A percentile compares a stretch with the other conserved stretches of the same genome.
Evolutionary conservation across 2,329 filamentous ascomycete species (phyloP).

Genomic region (Drechslerella stenobrocha): DNA sequence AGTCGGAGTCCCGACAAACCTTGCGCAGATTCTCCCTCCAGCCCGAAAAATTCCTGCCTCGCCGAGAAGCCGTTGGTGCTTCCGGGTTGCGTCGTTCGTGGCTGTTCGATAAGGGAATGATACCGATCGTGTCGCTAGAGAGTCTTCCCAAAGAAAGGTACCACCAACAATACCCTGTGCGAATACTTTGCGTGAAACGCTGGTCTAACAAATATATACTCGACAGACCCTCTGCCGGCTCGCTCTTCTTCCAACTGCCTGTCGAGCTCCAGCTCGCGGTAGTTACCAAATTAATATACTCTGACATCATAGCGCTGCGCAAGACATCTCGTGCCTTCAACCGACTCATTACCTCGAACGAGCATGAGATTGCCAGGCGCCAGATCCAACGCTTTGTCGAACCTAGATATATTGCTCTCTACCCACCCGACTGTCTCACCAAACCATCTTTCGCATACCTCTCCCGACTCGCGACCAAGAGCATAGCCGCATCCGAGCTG

Average conservation of each 20-base stretch:
- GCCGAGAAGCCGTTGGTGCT: constrained; percentile 19
- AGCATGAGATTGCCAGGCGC: constrained; percentile 34
- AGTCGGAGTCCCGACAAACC: constrained; percentile 5
- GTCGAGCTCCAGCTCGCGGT: constrained; percentile 40
- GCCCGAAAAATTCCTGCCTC: constrained; percentile 3
- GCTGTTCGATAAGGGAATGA: constrained; percentile 34
- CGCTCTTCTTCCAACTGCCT: constrained; percentile 34
- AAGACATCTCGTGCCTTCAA: constrained; percentile 39
- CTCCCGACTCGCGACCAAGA: constrained; percentile 41
- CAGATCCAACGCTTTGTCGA: constrained; percentile 34
- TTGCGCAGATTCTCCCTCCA: constrained; percentile 14
- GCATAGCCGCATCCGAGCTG: constrained; percentile 41
- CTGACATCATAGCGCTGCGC: constrained; percentile 37
- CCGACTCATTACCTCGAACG: constrained; percentile 24
- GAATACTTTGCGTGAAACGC: neutral
- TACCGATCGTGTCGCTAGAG: constrained; percentile 6
- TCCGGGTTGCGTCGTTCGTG: constrained; percentile 36
- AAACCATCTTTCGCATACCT: constrained; percentile 39
- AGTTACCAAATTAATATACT: constrained; percentile 43
- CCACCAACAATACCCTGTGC: neutral
- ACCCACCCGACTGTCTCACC: constrained; percentile 22
- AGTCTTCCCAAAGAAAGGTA: constrained; percentile 20
- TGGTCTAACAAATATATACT: neutral
- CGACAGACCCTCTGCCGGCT: constrained; percentile 17
- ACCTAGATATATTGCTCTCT: constrained; percentile 36